Evolutionary conservation across 208 protist genomes (phyloP).

Genomic region (Wallacemonas collosoma): DNA sequence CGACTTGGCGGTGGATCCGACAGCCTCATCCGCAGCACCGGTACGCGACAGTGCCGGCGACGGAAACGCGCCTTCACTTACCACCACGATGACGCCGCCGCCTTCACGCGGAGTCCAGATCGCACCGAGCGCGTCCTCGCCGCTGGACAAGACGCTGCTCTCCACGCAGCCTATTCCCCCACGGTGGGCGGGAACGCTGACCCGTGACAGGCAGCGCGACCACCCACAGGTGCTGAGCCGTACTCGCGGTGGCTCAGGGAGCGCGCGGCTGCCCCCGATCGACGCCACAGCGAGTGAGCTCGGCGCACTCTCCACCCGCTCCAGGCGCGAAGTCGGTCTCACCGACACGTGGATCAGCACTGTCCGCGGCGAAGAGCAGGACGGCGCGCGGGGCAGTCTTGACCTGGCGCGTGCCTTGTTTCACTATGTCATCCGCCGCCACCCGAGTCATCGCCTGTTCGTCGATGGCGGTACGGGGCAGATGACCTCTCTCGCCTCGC

Average conservation of each 20-base stretch:
- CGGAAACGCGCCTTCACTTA: background rate
- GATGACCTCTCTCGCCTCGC: constrained; percentile 43
- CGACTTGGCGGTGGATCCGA: background rate
- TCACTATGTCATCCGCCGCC: constrained; percentile 14
- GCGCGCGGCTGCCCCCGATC: constrained; percentile 4
- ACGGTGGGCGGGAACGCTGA: constrained; percentile 13
- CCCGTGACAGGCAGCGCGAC: constrained; percentile 11
- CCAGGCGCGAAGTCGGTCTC: constrained; percentile 1
- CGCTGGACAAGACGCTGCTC: background rate
- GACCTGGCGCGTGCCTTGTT: constrained; percentile 20
- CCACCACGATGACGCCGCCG: constrained; percentile 3
- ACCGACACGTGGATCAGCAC: constrained; percentile 10
- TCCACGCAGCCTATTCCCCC: constrained; percentile 4
- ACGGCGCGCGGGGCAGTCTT: constrained; percentile 14
- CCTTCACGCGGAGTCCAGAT: constrained; percentile 3
- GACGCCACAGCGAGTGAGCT: constrained; percentile 14
- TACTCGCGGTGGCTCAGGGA: background rate
- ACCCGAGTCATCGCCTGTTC: constrained; percentile 14
- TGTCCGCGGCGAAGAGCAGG: constrained; percentile 17
- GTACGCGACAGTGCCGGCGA: background rate
- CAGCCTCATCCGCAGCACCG: background rate
- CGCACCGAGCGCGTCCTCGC: background rate
- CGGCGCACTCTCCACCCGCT: background rate
- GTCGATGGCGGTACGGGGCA: constrained; percentile 21
- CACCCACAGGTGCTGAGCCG: background rate